phyloP scores from a whole-genome alignment of 257 asterid genomes.

The Solanum chiquidenum region DNA sequence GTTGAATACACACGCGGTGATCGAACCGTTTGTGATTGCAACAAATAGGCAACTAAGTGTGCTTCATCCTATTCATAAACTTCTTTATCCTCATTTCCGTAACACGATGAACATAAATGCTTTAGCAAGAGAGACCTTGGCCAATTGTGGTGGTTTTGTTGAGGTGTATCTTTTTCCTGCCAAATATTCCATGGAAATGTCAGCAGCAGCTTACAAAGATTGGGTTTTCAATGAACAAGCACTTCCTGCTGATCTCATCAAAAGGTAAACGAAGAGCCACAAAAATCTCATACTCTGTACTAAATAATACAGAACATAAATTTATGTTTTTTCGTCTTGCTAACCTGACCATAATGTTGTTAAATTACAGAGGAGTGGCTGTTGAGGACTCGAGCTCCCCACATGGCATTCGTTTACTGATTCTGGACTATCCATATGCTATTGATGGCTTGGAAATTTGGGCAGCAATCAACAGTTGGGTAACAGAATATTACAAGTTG shows the following conservation, averaged over 20 bases:
- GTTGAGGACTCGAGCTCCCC: slow-evolving; percentile 42
- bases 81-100: slow-evolving; percentile 55
- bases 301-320: neutral
- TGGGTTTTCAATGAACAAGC: slow-evolving; percentile 57
- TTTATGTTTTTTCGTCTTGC: neutral
- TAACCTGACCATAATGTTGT: neutral
- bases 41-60: slow-evolving; percentile 49
- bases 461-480: slow-evolving; percentile 74
- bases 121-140: slow-evolving; percentile 37
- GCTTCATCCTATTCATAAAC: slow-evolving; percentile 54
- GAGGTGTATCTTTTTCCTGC: slow-evolving; percentile 45
- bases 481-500: slow-evolving; percentile 42
- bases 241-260: slow-evolving; percentile 51
- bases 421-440: slow-evolving; percentile 69
- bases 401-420: slow-evolving; percentile 50
- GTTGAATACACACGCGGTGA: slow-evolving; percentile 46
- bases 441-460: slow-evolving; percentile 83
- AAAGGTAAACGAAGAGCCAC: slow-evolving; percentile 29
- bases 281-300: neutral
- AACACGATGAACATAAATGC: slow-evolving; percentile 69
- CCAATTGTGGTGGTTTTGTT: slow-evolving; percentile 48
- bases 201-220: slow-evolving; percentile 33
- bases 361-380: slow-evolving; percentile 46
- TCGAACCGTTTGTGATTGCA: slow-evolving; percentile 66
- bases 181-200: slow-evolving; percentile 44